Conservation (phyloP, 352 stramenopile species). For the Globisporangium acanthophoron region DNA sequence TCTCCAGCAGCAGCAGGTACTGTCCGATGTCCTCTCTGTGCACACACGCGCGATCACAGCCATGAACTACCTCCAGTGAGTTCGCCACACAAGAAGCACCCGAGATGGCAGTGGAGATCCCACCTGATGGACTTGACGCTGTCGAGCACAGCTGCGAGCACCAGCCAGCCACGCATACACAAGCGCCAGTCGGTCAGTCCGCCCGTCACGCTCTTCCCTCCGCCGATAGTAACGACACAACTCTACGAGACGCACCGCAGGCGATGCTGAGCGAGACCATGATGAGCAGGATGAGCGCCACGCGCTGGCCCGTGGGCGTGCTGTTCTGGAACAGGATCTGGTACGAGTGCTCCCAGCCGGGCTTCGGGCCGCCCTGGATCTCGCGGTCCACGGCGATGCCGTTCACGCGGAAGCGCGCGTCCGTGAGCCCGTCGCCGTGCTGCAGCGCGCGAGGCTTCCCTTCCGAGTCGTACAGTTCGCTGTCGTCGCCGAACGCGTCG, state of each 20-base stretch:
- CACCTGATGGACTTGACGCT: slow-evolving; percentile 68
- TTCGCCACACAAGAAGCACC: not conserved
- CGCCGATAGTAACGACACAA: not conserved
- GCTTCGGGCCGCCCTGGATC: slow-evolving; percentile 56
- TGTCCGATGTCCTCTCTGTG: slow-evolving; percentile 49
- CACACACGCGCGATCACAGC: not conserved
- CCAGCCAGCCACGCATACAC: not conserved
- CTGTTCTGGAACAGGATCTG: slow-evolving; percentile 70
- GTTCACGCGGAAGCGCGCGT: slow-evolving; percentile 65
- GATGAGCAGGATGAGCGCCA: slow-evolving; percentile 62
- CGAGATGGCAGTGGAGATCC: not conserved
- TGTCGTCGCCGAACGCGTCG: slow-evolving; percentile 17
- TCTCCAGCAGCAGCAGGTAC: slow-evolving; percentile 60
- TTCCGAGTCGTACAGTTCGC: slow-evolving; percentile 29
- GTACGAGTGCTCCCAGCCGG: slow-evolving; percentile 65
- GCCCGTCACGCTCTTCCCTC: no score
- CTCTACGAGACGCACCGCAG: slow-evolving; percentile 25
- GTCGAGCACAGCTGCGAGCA: slow-evolving; percentile 48
- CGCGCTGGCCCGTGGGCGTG: slow-evolving; percentile 55
- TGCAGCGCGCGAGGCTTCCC: slow-evolving; percentile 23
- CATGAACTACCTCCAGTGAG: not conserved
- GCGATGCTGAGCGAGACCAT: slow-evolving; percentile 68
- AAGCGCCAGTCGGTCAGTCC: not conserved
- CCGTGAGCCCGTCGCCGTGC: slow-evolving; percentile 22
- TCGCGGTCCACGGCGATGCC: slow-evolving; percentile 70